These are phyloP conservation scores for Paulownia fortunei DNA, from an alignment of 257 asterid genomes.

Conservation along the genomic window DNA sequence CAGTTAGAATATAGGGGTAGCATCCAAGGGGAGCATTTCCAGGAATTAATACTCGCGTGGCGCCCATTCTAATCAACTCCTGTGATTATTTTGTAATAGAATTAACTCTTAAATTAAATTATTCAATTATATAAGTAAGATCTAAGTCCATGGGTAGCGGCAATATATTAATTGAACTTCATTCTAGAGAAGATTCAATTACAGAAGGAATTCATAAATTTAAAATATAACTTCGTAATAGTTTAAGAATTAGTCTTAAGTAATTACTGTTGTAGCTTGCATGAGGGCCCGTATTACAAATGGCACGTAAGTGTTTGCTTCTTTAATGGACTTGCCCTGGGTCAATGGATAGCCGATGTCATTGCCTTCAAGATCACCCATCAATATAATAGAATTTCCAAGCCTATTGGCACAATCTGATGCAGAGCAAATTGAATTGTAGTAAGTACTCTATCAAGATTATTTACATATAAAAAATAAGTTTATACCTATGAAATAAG, in stretches of 20 bases:
- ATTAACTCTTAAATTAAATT: neutral
- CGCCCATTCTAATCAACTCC: slow-evolving; percentile 33
- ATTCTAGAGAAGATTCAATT: no score
- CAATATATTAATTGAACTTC: no score
- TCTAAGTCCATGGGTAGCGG: no score
- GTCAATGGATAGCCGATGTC: slow-evolving; percentile 24
- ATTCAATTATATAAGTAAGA: neutral
- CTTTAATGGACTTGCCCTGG: slow-evolving; percentile 32
- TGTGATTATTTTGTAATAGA: neutral
- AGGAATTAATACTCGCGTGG: slow-evolving; percentile 15
- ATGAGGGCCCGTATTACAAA: neutral
- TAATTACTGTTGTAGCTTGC: slow-evolving; percentile 18
- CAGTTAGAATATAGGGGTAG: slow-evolving; percentile 17
- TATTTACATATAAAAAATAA: neutral
- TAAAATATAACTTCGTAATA: no score
- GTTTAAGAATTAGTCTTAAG: no score
- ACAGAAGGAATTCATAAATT: no score
- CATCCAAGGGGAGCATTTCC: slow-evolving; percentile 33
- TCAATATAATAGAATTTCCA: slow-evolving; percentile 25
- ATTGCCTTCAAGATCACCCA: slow-evolving; percentile 42
- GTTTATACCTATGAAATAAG: neutral
- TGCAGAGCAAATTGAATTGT: neutral
- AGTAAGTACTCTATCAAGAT: neutral
- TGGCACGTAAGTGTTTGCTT: slow-evolving; percentile 33
- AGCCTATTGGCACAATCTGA: slow-evolving; percentile 2